Base-by-base conservation (phyloP, 805 yeast genomes). In the Wickerhamomyces sydowiorum region DNA sequence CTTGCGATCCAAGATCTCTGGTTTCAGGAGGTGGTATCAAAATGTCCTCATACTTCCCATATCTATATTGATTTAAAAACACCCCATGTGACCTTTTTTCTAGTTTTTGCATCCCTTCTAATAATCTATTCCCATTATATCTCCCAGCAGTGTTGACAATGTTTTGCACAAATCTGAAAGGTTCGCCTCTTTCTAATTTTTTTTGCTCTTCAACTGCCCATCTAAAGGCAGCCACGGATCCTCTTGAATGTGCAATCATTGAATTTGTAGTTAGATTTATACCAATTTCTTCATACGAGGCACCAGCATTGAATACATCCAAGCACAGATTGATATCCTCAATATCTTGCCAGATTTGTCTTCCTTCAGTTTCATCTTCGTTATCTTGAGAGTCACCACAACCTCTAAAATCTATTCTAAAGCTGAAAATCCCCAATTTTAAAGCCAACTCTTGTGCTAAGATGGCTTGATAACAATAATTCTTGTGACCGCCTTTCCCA, bases 401-500 rank as follows among this genome's bases (percentile, higher is more conserved):
- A 7, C 83, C 85, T 42, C 96, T 70, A 54, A 90, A 89, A 61
- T 90, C 97, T 50, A 89, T 80, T 49, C 97, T 67, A 38, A 87
- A 69, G 4, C 83, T 75, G 55, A 71, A 78, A 42, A 78, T 66
- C 0, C 95, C 95, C 44, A 73, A 58, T 14, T 73, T 72, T 2
- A 64, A 57, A 0, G 89, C 80, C 41, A 90, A 59, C 21, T 61
- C 63, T 22, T 74, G 73, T 0, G 95, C 90, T 35, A 87, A 60
- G 14, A 64, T 52, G 21, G 75, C 73, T 48, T 83, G 88, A 60
- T 83, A 89, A 45, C 86, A 78, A 57, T 86, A 83, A 65, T 85
- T 76, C 50, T 87, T 76, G 57, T 90, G 95, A 0, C 96, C 95
- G 1, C 81, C 90, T 47, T 76, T 83, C 1, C 97, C 97, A 59